Evolutionary conservation across 148 eudicot genomes (phyloP), one percentile per base, ranked within the genome.

Genomic region (Rhododendron molle): DNA sequence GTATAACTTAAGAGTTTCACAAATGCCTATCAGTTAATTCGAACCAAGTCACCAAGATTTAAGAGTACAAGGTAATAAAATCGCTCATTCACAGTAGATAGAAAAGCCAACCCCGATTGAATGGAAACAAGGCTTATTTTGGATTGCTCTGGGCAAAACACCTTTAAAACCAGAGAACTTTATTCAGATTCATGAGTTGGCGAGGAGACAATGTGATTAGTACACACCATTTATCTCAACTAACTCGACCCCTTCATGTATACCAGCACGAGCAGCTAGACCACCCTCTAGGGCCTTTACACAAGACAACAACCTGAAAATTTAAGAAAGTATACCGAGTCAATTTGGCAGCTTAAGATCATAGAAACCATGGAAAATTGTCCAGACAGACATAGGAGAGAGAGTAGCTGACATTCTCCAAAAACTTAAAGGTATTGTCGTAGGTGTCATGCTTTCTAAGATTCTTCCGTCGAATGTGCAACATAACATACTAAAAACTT

Each of bases 221-320:
- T 5, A 38, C 40, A 5, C 40, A 5, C 40, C 40, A 38, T 38
- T 38, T 38, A 38, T 38, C 40, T 38, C 40, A 38, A 38, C 40
- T 38, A 38, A 38, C 40, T 38, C 40, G 5, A 38, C 40, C 40
- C 40, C 40, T 38, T 38, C 40, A 38, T 38, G 40, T 38, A 38
- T 38, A 38, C 40, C 40, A 38, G 40, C 5, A 38, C 0, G 40
- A 38, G 40, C 40, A 89, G 96, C 98, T 46, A 97, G 99, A 67
- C 98, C 92, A 88, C 92, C 40, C 5, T 38, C 40, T 38, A 38
- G 40, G 40, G 40, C 95, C 14, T 93, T 95, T 65, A 95, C 90
- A 85, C 99, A 96, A 47, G 94, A 93, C 85, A 87, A 96, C 95
- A 56, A 96, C 93, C 98, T 96, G 88, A 86, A 90, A 73, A 38